Conservation (phyloP, 2,329 filamentous ascomycete genomes). For the Hymenoscyphus salicellus region DNA sequence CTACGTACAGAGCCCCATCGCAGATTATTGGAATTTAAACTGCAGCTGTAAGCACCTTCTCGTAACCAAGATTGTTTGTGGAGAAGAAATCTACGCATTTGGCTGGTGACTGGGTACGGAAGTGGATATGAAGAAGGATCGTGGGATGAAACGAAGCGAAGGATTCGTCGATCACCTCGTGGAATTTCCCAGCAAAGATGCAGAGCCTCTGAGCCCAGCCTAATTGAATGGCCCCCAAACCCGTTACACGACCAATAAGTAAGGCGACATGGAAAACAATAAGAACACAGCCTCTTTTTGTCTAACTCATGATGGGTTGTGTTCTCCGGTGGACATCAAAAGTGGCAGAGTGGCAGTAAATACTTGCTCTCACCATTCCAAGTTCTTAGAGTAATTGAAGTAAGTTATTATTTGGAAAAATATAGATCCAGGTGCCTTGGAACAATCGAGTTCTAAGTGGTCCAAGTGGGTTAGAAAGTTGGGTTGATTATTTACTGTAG, state of each 20-base stretch:
- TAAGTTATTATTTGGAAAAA: background rate
- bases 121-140: background rate
- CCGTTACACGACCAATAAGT: no score
- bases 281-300: no score
- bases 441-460: no score
- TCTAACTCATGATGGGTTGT: no score
- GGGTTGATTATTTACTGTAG: no score
- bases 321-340: background rate
- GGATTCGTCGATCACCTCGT: background rate
- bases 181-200: background rate
- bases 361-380: background rate
- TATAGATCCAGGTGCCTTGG: background rate
- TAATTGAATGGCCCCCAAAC: no score
- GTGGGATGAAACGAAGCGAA: conserved; percentile 3
- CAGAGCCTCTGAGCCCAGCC: background rate
- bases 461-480: no score
- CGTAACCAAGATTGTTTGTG: background rate
- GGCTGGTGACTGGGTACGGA: background rate
- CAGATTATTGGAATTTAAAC: background rate
- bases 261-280: no score
- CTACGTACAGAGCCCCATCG: background rate
- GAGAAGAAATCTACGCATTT: background rate
- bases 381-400: background rate
- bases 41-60: background rate
- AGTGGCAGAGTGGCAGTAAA: no score